Conservation (phyloP, 352 stramenopile genomes). For the Globisporangium recalcitrans region DNA sequence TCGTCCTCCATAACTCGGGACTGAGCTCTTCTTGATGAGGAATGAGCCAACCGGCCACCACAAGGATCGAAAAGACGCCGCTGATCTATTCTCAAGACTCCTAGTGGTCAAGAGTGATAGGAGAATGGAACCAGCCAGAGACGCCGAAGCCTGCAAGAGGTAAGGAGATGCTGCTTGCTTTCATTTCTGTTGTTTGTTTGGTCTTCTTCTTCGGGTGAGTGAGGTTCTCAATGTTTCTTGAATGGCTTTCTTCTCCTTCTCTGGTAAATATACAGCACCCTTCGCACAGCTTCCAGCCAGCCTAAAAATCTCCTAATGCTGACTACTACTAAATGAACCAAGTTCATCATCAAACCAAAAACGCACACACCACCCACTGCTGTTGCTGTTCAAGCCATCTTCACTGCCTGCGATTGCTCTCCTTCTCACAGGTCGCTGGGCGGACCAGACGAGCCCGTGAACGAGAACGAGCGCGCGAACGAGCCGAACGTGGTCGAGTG, state of each 20-base stretch:
- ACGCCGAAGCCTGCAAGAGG: no score
- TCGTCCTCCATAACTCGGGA: slow-evolving; percentile 14
- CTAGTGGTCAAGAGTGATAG: no score
- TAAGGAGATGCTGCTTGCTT: no score
- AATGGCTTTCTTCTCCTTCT: not conserved
- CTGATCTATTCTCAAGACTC: no score
- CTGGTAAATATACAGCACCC: not conserved
- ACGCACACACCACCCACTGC: not conserved
- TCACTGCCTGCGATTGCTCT: not conserved
- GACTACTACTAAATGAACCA: not conserved
- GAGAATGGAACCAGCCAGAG: no score
- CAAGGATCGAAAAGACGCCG: no score
- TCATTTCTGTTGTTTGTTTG: not conserved
- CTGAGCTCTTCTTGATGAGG: no score
- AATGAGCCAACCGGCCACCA: no score
- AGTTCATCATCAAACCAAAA: not conserved
- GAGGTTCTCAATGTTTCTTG: not conserved
- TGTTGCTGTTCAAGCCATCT: not conserved
- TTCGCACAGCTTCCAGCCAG: not conserved
- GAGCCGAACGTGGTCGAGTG: slow-evolving; percentile 77
- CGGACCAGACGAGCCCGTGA: slow-evolving; percentile 21
- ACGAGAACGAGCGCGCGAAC: slow-evolving; percentile 74
- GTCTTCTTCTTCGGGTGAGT: not conserved
- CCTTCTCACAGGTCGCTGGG: slow-evolving; percentile 11
- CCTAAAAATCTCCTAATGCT: not conserved